Base-by-base conservation (phyloP, 163 green algal genomes). In the Scenedesmus sp. region DNA sequence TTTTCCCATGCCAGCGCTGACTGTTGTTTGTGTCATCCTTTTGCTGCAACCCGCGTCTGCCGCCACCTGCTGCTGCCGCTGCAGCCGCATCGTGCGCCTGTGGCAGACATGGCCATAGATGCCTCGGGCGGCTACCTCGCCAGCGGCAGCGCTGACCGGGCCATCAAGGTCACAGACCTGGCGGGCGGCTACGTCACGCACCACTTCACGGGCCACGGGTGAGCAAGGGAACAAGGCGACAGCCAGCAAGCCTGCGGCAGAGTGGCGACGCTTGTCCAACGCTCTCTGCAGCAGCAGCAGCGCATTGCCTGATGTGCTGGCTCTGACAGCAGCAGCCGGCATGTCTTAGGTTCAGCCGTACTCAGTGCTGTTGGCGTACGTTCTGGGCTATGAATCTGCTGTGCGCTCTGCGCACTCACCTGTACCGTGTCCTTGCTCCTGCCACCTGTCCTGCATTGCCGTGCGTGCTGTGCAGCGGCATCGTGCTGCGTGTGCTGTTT, bases 151-250 rank as follows among this genome's bases (percentile, higher is more conserved):
- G 97, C 97, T 10, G 98, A 99, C 93, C 92, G 95, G 7, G 93
- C 61, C 37, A 94, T 96, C 46, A 94, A 97, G 49, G 97, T 99
- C 65, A 99, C 96, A 94, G 97, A 99, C 92, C 90, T 97, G 35
- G 91, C 97, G 0, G 95, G 95, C 51, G 96, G 96, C 43, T 99
- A 95, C 91, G 97, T 95, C 94, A 99, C 97, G 22, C 98, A 99
- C 92, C 92, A 92, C 65, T 98, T 99, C 91, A 91, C 90, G 0
- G 97, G 97, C 5, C 97, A 99, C 94, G 96, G 93, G 96, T 97
- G 65, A 84, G 92, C 20, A n/a, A n/a, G n/a, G n/a, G 3, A 51
- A 37, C 30, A 10, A 56, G n/a, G 3, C 6, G 18, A 26, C 35
- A 15, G 15, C 7, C 43, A 86, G 51, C n/a, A 46, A 24, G 33